A percentile compares a stretch with the other conserved stretches of the same genome.
These are phyloP conservation scores for Rutstroemia sp. DNA, from an alignment of 2,329 filamentous ascomycete species.

Conservation along the genomic window DNA sequence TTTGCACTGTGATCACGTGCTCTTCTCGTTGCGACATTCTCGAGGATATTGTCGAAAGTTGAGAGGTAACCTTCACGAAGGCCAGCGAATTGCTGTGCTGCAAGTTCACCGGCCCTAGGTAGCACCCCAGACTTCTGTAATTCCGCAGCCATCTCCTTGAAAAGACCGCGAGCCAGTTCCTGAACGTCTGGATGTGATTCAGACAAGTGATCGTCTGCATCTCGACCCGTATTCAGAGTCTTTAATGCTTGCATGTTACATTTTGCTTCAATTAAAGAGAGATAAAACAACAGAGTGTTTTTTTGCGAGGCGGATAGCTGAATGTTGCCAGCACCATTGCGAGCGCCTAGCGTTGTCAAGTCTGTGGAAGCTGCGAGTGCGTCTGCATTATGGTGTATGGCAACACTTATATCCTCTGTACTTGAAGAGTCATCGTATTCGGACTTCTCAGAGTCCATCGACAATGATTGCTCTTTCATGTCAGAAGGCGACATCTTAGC, in stretches of 20 bases:
- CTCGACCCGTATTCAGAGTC: conserved; percentile 20
- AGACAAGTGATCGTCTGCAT: conserved; percentile 14
- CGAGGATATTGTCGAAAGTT: conserved; percentile 23
- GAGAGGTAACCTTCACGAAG: conserved; percentile 19
- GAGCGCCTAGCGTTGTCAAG: neutral
- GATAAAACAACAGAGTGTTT: conserved; percentile 19
- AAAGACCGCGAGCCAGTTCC: conserved; percentile 18
- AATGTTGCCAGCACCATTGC: conserved; percentile 6
- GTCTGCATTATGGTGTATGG: neutral
- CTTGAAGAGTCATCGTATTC: conserved; percentile 1
- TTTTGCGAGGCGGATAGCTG: conserved; percentile 15
- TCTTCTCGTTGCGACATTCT: conserved; percentile 17
- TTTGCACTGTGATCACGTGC: neutral
- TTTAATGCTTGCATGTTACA: conserved; percentile 24
- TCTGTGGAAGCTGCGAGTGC: conserved; percentile 5
- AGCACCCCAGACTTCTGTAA: conserved; percentile 22
- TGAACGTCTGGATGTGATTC: conserved; percentile 24
- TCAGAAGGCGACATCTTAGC: neutral
- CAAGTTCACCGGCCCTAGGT: conserved; percentile 15
- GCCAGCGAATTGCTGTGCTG: conserved; percentile 13
- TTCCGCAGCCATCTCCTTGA: conserved; percentile 18
- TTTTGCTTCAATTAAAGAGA: conserved; percentile 27
- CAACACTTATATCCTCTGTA: neutral
- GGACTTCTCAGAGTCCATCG: neutral
- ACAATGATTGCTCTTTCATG: neutral